Percentiles rank a stretch among this genome's conserved stretches.
These are phyloP conservation scores for Fennellomyces sp. DNA, from an alignment of 371 early-diverging fungal species.

Conservation along the genomic window DNA sequence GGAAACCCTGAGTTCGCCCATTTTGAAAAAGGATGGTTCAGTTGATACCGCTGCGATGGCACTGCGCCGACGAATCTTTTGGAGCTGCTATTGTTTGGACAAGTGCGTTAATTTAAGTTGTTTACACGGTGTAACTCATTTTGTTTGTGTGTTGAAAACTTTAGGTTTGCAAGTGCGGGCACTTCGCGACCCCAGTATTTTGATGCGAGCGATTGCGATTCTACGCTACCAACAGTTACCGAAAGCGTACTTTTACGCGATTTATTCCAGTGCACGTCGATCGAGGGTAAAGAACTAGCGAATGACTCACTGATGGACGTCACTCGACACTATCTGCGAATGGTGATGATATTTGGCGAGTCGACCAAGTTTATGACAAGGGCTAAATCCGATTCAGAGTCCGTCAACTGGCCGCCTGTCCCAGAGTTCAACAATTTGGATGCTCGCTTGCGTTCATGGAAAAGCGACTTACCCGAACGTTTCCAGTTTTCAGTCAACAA, in stretches of 20 bases:
- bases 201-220: conserved; percentile 58
- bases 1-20: conserved; percentile 34
- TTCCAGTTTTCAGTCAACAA: conserved; percentile 22
- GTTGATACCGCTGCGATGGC: conserved; percentile 53
- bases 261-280: conserved; percentile 24
- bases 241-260: conserved; percentile 45
- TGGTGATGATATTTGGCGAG: conserved; percentile 47
- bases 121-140: neutral
- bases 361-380: conserved; percentile 50
- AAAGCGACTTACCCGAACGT: conserved; percentile 20
- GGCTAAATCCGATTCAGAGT: conserved; percentile 35
- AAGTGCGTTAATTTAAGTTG: conserved; percentile 25
- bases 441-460: conserved; percentile 33
- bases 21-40: conserved; percentile 26
- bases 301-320: conserved; percentile 38
- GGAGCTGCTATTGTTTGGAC: conserved; percentile 56
- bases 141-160: too few species aligned
- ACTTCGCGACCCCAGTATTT: conserved; percentile 60
- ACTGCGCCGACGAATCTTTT: conserved; percentile 58
- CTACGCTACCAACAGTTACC: conserved; percentile 46
- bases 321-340: conserved; percentile 26
- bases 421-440: conserved; percentile 46
- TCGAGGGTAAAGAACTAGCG: conserved; percentile 19
- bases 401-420: conserved; percentile 51
- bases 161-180: conserved; percentile 47